Percentiles rank a stretch among this genome's conserved stretches.
Conservation (phyloP, 768 basidiomycete genomes). For the Tulasnella calospora region DNA sequence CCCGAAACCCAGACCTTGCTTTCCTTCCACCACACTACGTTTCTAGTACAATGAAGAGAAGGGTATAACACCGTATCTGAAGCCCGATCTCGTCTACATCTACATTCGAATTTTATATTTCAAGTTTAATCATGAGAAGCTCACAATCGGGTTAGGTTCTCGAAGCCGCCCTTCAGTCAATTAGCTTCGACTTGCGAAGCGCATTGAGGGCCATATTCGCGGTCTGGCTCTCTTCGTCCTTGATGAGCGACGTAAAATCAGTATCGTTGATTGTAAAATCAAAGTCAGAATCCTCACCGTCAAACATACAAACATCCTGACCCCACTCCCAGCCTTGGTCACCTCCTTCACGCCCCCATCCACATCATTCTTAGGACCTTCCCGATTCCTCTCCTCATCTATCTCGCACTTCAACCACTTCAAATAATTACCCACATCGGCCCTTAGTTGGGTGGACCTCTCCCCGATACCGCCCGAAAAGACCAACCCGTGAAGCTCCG, state of each 20-base stretch:
- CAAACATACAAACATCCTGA: slow-evolving; percentile 53
- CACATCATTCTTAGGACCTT: slow-evolving; percentile 36
- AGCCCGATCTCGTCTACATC: neutral
- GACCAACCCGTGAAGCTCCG: slow-evolving; percentile 66
- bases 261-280: neutral
- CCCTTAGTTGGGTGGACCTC: slow-evolving; percentile 55
- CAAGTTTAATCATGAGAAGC: neutral
- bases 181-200: neutral
- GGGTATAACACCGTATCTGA: neutral
- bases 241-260: neutral
- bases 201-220: slow-evolving; percentile 27
- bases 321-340: slow-evolving; percentile 34
- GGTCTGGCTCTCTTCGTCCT: slow-evolving; percentile 30
- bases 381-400: slow-evolving; percentile 50
- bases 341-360: slow-evolving; percentile 48
- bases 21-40: neutral
- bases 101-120: neutral
- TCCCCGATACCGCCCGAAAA: slow-evolving; percentile 91
- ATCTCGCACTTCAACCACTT: slow-evolving; percentile 57
- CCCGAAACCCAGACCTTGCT: neutral
- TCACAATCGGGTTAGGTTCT: no score
- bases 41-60: neutral
- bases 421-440: slow-evolving; percentile 51
- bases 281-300: slow-evolving; percentile 42
- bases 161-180: neutral